phyloP scores from a whole-genome alignment of 2,329 filamentous ascomycete genomes.

The Tolypocladium ovalisporum region DNA sequence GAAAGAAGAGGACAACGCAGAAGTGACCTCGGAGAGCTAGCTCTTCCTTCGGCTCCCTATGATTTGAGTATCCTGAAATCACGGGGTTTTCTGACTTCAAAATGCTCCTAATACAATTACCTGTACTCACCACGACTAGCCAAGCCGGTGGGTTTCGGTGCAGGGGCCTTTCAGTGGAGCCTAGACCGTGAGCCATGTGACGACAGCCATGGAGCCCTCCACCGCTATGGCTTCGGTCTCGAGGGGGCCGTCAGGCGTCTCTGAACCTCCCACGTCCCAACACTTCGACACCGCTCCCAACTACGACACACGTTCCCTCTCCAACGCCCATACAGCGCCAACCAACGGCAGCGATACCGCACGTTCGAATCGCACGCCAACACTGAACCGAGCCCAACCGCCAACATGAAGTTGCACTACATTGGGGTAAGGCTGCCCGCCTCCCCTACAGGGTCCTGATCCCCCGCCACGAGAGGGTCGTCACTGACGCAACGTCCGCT shows the following conservation, averaged over 20 bases:
- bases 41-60: too few relatives aligned
- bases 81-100: too few relatives aligned
- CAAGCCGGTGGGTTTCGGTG: too few relatives aligned
- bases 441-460: slow-evolving; percentile 10
- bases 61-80: too few relatives aligned
- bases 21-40: too few relatives aligned
- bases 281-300: background rate
- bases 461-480: slow-evolving; percentile 5
- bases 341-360: background rate
- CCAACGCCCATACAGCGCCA: background rate
- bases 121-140: too few relatives aligned
- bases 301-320: background rate
- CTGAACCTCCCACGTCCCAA: background rate
- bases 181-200: background rate
- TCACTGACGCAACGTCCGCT: background rate
- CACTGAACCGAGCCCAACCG: background rate
- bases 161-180: background rate
- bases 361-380: background rate
- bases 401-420: slow-evolving; percentile 41
- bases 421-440: slow-evolving; percentile 56
- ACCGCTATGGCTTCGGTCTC: background rate
- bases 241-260: background rate
- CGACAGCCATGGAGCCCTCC: background rate
- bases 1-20: too few relatives aligned
- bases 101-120: too few relatives aligned